Percentiles rank a stretch among this genome's conserved stretches.
These are phyloP conservation scores for Paramecium pentaurelia DNA, from an alignment of 73 alveolate species.

Conservation along the genomic window DNA sequence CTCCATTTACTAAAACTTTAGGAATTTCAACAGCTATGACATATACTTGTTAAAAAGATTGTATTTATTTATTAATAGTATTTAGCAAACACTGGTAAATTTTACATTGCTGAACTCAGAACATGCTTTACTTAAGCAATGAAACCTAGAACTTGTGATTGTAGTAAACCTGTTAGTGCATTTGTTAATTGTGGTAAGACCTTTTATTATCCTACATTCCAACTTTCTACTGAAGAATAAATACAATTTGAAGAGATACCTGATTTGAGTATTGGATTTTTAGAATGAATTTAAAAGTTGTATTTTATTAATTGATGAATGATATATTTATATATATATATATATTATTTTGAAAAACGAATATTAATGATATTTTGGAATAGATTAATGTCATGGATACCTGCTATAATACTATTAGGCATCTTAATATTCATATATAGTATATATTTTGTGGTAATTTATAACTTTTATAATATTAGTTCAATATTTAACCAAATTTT, in stretches of 20 bases:
- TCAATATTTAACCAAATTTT: neutral
- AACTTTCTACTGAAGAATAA: neutral
- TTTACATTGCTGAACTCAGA: neutral
- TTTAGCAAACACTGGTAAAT: neutral
- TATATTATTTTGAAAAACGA: constrained; percentile 1
- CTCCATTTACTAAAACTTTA: neutral
- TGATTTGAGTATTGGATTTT: neutral
- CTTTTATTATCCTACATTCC: neutral
- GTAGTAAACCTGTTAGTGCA: neutral
- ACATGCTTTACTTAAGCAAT: neutral
- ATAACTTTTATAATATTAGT: neutral
- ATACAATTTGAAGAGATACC: neutral
- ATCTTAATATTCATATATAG: neutral
- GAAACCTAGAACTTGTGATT: constrained; percentile 2
- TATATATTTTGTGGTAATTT: neutral
- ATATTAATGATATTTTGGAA: neutral
- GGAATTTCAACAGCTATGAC: neutral
- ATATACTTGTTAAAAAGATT: constrained; percentile 4
- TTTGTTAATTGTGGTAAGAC: constrained; percentile 6
- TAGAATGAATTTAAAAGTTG: neutral
- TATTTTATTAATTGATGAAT: neutral
- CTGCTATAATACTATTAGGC: neutral
- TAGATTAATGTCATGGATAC: neutral
- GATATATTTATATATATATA: neutral
- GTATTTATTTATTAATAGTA: neutral